These are phyloP conservation scores for Favolaschia claudopus DNA, from an alignment of 768 basidiomycete genomes.

Conservation along the genomic window DNA sequence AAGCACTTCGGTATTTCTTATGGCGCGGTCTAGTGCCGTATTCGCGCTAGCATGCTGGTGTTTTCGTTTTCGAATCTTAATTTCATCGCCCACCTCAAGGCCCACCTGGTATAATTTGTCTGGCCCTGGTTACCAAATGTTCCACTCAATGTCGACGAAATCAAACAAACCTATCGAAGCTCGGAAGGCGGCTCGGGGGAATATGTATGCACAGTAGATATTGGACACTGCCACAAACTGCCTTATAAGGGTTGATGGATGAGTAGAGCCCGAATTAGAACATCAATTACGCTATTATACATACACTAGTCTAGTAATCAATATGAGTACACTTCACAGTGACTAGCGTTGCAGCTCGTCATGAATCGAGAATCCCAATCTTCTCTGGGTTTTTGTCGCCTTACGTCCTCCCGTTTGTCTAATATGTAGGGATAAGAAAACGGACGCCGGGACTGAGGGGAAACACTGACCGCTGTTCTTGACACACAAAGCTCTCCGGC, in stretches of 20 bases:
- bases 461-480: constrained; percentile 80
- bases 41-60: no score
- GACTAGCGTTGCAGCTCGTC: constrained; percentile 59
- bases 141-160: no score
- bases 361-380: constrained; percentile 85
- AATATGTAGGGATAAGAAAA: constrained; percentile 5
- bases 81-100: no score
- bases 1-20: neutral
- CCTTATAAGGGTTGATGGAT: no score
- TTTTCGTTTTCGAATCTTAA: no score
- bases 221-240: no score
- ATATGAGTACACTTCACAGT: constrained; percentile 4
- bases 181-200: no score
- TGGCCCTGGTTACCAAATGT: no score
- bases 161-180: no score
- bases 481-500: constrained; percentile 97
- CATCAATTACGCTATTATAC: neutral
- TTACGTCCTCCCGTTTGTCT: constrained; percentile 85
- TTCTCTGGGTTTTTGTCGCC: constrained; percentile 86
- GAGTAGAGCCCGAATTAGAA: no score
- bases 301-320: constrained; percentile 17
- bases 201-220: no score
- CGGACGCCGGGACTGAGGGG: constrained; percentile 1
- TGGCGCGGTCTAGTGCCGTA: neutral
- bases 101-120: no score